Evolutionary conservation across 129 eudicot species (phyloP), one percentile per base, ranked within the genome.

Genomic region (Calendula officinalis): DNA sequence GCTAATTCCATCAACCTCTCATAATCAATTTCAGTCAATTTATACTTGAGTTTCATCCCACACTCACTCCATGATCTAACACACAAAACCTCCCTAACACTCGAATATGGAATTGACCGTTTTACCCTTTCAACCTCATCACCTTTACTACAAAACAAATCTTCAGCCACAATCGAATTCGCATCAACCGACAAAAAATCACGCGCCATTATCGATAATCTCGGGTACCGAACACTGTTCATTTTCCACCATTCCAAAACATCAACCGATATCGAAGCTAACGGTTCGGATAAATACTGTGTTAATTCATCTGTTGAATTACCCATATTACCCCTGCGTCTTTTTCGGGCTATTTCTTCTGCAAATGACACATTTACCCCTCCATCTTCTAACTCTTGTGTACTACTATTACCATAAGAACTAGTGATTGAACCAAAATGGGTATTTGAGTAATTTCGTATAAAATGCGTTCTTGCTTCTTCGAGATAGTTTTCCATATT

Each of bases 211-310:
- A 82, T 45, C 4, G 98, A 88, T 61, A 91, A 72, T 66, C 91
- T 59, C 0, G 98, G 96, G 75, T 91, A 91, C 4, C 98, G 81
- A 3, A 85, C 35, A 52, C 90, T 83, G 43, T 88, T 91, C 62
- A 73, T 85, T 68, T 85, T 91, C 98, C 98, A 91, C 98, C 98
- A 91, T 50, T 88, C 98, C 22, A 88, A 49, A 49, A 91, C 95
- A 35, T 91, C 98, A 0, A 83, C 85, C 1, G 81, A 78, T 56
- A 91, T 74, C 5, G 96, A 81, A 60, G 95, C 98, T 1, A 95
- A 90, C 7, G 96, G 87, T 43, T 91, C 98, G 0, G 95, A 82
- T 12, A 87, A 74, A 78, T 91, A 91, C 41, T 87, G 96, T 2
- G 95, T 83, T 17, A 91, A 78, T 76, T 91, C 98, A 52, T 91